Evolutionary conservation across 306 rosid species (phyloP).

Genomic region (Alnus rubra): DNA sequence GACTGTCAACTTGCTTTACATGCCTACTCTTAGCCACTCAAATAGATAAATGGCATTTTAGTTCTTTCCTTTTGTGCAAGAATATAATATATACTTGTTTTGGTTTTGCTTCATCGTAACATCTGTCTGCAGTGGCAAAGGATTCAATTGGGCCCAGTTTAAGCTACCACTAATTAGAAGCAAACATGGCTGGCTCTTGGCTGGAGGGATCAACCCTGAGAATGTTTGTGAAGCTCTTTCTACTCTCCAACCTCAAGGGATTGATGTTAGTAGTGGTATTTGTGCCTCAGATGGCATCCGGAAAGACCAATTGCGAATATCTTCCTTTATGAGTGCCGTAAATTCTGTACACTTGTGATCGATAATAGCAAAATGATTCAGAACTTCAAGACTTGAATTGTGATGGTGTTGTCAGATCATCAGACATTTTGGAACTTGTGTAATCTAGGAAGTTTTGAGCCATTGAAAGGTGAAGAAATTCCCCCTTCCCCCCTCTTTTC

Average conservation of each 20-base stretch:
- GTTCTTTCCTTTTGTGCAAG: constrained; percentile 4
- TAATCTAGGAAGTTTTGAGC: too few relatives aligned
- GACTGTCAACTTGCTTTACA: background rate
- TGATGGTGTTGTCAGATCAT: too few relatives aligned
- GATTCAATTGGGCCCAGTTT: constrained; percentile 76
- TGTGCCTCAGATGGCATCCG: constrained; percentile 78
- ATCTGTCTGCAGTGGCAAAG: constrained; percentile 59
- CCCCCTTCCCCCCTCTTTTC: too few relatives aligned
- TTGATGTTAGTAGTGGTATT: constrained; percentile 91
- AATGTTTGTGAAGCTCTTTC: constrained; percentile 71
- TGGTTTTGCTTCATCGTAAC: constrained; percentile 8
- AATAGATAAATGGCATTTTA: background rate
- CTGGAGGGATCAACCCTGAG: constrained; percentile 81
- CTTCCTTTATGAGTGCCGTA: constrained; percentile 57
- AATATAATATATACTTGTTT: constrained; percentile 4
- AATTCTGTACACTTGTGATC: constrained; percentile 45
- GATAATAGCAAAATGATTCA: background rate
- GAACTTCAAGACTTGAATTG: background rate
- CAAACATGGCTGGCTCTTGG: constrained; percentile 94
- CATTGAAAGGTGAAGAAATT: too few relatives aligned
- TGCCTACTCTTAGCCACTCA: background rate
- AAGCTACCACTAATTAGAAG: constrained; percentile 65
- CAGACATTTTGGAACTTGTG: too few relatives aligned
- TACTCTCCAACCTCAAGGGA: constrained; percentile 70
- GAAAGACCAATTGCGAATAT: constrained; percentile 63